Percentiles rank a stretch among this genome's conserved stretches.
Conservation (phyloP, 352 stramenopile genomes). For the Globisporangium spinosum region DNA sequence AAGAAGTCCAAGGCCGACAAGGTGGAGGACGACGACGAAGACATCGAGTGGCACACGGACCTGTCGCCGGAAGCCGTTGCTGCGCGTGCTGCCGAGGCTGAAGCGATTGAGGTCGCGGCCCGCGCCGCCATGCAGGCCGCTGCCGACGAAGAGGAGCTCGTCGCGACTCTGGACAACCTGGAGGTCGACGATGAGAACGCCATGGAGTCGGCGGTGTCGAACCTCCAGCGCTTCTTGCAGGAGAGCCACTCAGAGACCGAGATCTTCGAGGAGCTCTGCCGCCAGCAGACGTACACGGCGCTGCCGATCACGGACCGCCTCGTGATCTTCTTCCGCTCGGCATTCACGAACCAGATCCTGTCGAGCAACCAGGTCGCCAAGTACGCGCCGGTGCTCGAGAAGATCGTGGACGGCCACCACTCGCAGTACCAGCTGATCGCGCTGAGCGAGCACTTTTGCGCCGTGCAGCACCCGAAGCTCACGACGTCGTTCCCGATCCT, state of each 20-base stretch:
- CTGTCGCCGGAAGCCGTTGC: conserved; percentile 78
- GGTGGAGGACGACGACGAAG: conserved; percentile 54
- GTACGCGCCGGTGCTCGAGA: conserved; percentile 83
- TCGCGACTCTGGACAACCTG: conserved; percentile 77
- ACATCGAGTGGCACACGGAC: conserved; percentile 86
- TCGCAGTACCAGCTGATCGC: conserved; percentile 93
- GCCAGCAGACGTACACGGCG: conserved; percentile 90
- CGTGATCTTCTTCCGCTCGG: conserved; percentile 91
- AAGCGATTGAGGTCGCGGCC: conserved; percentile 77
- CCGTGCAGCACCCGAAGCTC: conserved; percentile 81
- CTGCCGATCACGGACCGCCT: conserved; percentile 92
- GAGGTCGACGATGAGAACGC: conserved; percentile 83
- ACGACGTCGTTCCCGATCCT: conserved; percentile 90
- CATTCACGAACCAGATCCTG: conserved; percentile 87
- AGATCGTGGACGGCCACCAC: conserved; percentile 80
- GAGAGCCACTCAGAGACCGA: conserved; percentile 46
- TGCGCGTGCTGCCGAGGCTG: conserved; percentile 73
- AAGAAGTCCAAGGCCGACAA: conserved; percentile 63
- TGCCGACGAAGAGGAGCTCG: conserved; percentile 48
- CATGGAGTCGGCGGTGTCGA: conserved; percentile 67
- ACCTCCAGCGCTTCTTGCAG: conserved; percentile 61
- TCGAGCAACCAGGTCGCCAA: conserved; percentile 90
- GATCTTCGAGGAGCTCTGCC: conserved; percentile 89
- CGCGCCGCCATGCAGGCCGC: conserved; percentile 62
- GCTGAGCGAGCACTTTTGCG: conserved; percentile 88